These are phyloP conservation scores for Aspergillus cristatus DNA, from an alignment of 495 filamentous ascomycete genomes.

Conservation along the genomic window DNA sequence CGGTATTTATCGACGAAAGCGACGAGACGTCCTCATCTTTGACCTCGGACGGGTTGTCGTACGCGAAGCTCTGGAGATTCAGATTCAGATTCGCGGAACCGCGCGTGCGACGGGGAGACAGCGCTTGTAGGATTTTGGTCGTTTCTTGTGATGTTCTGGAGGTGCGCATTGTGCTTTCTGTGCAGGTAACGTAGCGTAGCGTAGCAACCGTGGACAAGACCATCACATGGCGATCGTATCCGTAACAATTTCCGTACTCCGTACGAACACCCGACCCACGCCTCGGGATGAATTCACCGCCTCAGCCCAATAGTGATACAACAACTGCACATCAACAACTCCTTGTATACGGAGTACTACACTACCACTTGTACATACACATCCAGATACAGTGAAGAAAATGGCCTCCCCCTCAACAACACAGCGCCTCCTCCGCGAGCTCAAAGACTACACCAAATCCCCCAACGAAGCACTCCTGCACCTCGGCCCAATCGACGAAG, in stretches of 20 bases:
- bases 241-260: too few relatives aligned
- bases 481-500: constrained; percentile 59
- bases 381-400: too few relatives aligned
- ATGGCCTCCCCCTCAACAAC: constrained; percentile 29
- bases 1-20: constrained; percentile 31
- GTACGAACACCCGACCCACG: too few relatives aligned
- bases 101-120: constrained; percentile 35
- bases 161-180: constrained; percentile 50
- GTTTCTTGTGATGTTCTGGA: constrained; percentile 52
- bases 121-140: constrained; percentile 38
- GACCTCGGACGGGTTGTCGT: too few relatives aligned
- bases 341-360: background rate
- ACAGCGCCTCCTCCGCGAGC: constrained; percentile 58
- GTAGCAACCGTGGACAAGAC: too few relatives aligned
- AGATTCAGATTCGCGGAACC: constrained; percentile 21
- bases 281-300: too few relatives aligned
- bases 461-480: constrained; percentile 48
- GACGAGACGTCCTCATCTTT: constrained; percentile 32
- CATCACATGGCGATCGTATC: background rate
- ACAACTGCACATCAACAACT: background rate
- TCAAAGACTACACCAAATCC: constrained; percentile 47
- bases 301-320: too few relatives aligned
- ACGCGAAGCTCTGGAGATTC: constrained; percentile 24
- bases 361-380: too few relatives aligned
- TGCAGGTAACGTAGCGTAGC: too few relatives aligned